Evolutionary conservation across 208 protist genomes (phyloP).

Genomic region (Leishmania gerbilli): DNA sequence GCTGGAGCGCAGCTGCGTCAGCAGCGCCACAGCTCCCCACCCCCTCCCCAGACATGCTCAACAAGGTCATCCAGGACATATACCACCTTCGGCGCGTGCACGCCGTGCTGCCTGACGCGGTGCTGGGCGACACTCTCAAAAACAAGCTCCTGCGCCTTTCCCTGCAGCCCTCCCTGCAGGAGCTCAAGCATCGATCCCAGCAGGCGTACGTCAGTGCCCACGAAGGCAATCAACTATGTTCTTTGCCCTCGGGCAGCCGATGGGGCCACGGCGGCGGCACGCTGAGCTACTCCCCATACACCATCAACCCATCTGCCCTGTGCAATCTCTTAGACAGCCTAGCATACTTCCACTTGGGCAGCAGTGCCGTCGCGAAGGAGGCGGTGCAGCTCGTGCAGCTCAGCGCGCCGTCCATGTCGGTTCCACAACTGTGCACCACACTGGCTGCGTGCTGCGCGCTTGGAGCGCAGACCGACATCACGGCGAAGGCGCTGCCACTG

Average conservation of each 20-base stretch:
- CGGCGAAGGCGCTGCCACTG: slow-evolving; percentile 54
- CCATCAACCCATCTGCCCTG: slow-evolving; percentile 50
- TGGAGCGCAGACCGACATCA: slow-evolving; percentile 50
- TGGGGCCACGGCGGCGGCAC: slow-evolving; percentile 1
- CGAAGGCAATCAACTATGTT: not conserved
- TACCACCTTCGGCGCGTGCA: slow-evolving; percentile 81
- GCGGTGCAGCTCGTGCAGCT: slow-evolving; percentile 61
- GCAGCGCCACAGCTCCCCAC: not conserved
- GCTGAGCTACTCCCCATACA: slow-evolving; percentile 14
- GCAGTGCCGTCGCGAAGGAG: slow-evolving; percentile 48
- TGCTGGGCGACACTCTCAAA: slow-evolving; percentile 64
- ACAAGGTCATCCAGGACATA: slow-evolving; percentile 65
- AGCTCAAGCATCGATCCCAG: slow-evolving; percentile 25
- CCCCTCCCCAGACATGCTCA: slow-evolving; percentile 43
- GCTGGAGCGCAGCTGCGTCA: not conserved
- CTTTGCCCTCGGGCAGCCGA: not conserved
- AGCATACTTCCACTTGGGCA: slow-evolving; percentile 73
- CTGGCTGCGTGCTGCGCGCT: slow-evolving; percentile 74
- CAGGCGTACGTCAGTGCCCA: slow-evolving; percentile 1
- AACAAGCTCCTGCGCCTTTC: slow-evolving; percentile 72
- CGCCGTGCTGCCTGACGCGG: slow-evolving; percentile 55
- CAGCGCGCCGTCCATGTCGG: slow-evolving; percentile 55
- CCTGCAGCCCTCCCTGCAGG: slow-evolving; percentile 53
- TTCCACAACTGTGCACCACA: slow-evolving; percentile 53
- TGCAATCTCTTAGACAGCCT: slow-evolving; percentile 74